Conservation (phyloP, 2,329 filamentous ascomycete genomes). For the Albophoma yamanashiensis region DNA sequence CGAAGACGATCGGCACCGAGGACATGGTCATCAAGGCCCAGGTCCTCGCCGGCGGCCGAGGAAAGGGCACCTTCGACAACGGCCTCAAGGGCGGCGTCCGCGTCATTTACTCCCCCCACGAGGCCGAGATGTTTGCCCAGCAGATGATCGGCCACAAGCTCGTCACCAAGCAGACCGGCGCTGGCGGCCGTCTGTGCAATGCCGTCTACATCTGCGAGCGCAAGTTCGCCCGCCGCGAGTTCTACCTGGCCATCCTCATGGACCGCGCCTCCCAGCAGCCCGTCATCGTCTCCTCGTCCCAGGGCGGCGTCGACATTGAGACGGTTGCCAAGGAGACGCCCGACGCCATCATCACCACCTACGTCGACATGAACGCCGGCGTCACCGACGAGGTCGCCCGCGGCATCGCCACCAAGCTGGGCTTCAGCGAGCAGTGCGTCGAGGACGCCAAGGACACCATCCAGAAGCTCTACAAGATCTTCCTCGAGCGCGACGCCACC, state of each 20-base stretch:
- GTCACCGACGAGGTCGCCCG: slow-evolving; percentile 93
- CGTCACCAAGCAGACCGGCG: slow-evolving; percentile 98
- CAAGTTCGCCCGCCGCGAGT: slow-evolving; percentile 98
- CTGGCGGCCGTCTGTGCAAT: slow-evolving; percentile 86
- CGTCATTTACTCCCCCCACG: slow-evolving; percentile 95
- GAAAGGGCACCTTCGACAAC: slow-evolving; percentile 97
- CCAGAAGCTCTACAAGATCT: slow-evolving; percentile 98
- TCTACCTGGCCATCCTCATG: slow-evolving; percentile 98
- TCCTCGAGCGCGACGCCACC: slow-evolving; percentile 95
- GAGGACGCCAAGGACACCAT: slow-evolving; percentile 93
- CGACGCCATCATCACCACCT: slow-evolving; percentile 87
- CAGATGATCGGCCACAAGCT: slow-evolving; percentile 99
- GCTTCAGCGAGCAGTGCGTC: slow-evolving; percentile 96
- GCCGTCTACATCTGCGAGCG: slow-evolving; percentile 98
- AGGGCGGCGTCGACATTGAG: slow-evolving; percentile 99
- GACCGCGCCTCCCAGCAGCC: slow-evolving; percentile 84
- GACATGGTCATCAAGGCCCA: slow-evolving; percentile 99
- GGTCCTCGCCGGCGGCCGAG: slow-evolving; percentile 92
- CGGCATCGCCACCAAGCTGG: slow-evolving; percentile 81
- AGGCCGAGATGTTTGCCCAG: slow-evolving; percentile 93
- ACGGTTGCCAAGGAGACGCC: slow-evolving; percentile 96
- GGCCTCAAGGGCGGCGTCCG: slow-evolving; percentile 97
- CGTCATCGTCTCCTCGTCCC: slow-evolving; percentile 94
- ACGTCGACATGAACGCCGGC: slow-evolving; percentile 86
- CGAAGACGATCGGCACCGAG: slow-evolving; percentile 81